Conservation (phyloP, 305 asterid genomes). For the Fraxinus velutina region DNA sequence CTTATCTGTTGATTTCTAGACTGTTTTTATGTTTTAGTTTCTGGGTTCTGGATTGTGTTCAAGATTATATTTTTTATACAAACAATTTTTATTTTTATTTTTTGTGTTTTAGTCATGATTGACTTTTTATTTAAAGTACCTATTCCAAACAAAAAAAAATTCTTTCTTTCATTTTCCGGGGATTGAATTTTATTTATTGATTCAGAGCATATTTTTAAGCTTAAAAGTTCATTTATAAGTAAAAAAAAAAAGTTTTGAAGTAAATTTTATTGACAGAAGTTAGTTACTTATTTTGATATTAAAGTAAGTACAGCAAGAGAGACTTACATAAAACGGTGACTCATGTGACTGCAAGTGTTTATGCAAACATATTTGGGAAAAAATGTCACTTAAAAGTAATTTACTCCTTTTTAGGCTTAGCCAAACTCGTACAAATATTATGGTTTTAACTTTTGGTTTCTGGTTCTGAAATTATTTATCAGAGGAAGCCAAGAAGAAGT, state of each 20-base stretch:
- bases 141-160: not conserved
- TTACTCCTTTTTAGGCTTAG: not conserved
- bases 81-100: not conserved
- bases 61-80: not conserved
- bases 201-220: not conserved
- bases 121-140: not conserved
- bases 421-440: not conserved
- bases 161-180: not conserved
- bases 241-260: not conserved
- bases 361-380: not conserved
- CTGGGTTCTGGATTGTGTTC: not conserved
- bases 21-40: not conserved
- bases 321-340: not conserved
- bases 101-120: not conserved
- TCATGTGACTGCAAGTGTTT: not conserved
- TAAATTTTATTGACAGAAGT: not conserved
- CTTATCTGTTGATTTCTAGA: not conserved
- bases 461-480: conserved; percentile 14
- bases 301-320: not conserved
- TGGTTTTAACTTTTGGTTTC: conserved; percentile 1
- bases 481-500: conserved; percentile 76
- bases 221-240: not conserved
- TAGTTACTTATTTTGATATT: not conserved
- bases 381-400: not conserved
- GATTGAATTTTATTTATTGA: not conserved